Evolutionary conservation across 2,329 filamentous ascomycete genomes (phyloP), one percentile per base, ranked within the genome.

Genomic region (Xylaria sp.): DNA sequence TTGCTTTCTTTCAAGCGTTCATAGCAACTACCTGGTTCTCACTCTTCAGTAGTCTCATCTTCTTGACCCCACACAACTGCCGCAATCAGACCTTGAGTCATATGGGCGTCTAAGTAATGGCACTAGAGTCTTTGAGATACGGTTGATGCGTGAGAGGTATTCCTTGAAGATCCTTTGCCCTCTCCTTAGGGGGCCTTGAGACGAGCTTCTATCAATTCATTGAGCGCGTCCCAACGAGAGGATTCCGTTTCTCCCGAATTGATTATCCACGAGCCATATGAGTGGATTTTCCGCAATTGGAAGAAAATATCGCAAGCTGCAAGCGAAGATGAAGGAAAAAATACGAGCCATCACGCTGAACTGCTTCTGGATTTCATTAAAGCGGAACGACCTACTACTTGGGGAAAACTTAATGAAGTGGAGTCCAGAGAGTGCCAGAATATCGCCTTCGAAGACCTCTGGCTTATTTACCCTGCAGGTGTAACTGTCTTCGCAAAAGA

Each of bases 401-500:
- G 62, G 62, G 52, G 54, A 17, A 65, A 65, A 29, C 27, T 54
- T 5, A 15, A 56, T 5, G 59, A 62, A 27, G 27, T 62, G 13
- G 46, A 62, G 0, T n/a, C 27, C 0, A 29, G 29, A 60, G 31
- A 4, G 5, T 62, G 62, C 35, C 29, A 41, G 27, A 31, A 65
- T 38, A 66, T 66, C 19, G 44, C 58, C 21, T 66, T 66, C 35
- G 54, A 57, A 1, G 52, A 66, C 25, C 44, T 66, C 23, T 64
- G 58, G 55, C 49, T 67, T n/a, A 48, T 68, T 21, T 68, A 65
- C 35, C 54, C 54, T 17, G 48, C 49, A 2, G 58, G 64, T 15
- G 4, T 15, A 13, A 66, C 63, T 6, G 60, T 67, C 6, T 55
- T 67, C 31, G 58, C 44, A 27, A 62, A 41, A 15, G 63, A 66